A percentile compares a stretch with the other conserved stretches of the same genome.
These are phyloP conservation scores for Venturia aucupariae DNA, from an alignment of 2,329 filamentous ascomycete species.

Conservation along the genomic window DNA sequence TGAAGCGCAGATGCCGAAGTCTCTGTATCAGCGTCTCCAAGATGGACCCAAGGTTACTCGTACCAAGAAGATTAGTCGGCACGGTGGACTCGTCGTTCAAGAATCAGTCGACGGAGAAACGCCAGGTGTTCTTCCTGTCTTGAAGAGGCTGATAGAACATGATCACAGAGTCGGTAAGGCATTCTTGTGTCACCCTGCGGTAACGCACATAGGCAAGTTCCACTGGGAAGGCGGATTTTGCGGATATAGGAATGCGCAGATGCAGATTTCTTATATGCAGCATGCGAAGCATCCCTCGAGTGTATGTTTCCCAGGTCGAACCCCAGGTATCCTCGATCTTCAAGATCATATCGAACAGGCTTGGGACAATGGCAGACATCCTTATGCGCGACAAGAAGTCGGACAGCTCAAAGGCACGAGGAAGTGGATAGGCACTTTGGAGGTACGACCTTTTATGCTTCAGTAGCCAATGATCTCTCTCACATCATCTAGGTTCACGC, in stretches of 20 bases:
- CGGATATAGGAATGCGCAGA: slow-evolving; percentile 91
- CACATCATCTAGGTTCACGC: slow-evolving; percentile 57
- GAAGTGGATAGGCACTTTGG: slow-evolving; percentile 91
- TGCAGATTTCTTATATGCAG: slow-evolving; percentile 72
- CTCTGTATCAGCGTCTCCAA: slow-evolving; percentile 33
- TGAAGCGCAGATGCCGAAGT: slow-evolving; percentile 36
- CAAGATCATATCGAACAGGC: slow-evolving; percentile 81
- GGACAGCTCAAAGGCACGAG: slow-evolving; percentile 80
- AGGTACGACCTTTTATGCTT: slow-evolving; percentile 45
- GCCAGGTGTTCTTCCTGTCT: slow-evolving; percentile 34
- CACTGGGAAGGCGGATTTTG: slow-evolving; percentile 86
- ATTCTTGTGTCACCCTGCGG: slow-evolving; percentile 68
- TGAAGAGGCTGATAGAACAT: slow-evolving; percentile 44
- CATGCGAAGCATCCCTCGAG: slow-evolving; percentile 47
- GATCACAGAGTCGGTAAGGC: slow-evolving; percentile 57
- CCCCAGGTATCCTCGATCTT: slow-evolving; percentile 71
- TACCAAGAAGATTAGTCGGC: slow-evolving; percentile 32
- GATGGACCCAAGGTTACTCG: slow-evolving; percentile 31
- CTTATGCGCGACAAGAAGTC: slow-evolving; percentile 66
- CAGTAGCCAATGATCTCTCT: slow-evolving; percentile 1
- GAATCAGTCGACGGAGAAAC: slow-evolving; percentile 37
- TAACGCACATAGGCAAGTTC: slow-evolving; percentile 69
- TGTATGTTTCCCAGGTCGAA: slow-evolving; percentile 46
- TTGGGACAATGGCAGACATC: slow-evolving; percentile 79
- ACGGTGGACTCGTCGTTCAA: slow-evolving; percentile 33